phyloP scores from a whole-genome alignment of 2,329 filamentous ascomycete genomes.

The Mariannaea sp. region DNA sequence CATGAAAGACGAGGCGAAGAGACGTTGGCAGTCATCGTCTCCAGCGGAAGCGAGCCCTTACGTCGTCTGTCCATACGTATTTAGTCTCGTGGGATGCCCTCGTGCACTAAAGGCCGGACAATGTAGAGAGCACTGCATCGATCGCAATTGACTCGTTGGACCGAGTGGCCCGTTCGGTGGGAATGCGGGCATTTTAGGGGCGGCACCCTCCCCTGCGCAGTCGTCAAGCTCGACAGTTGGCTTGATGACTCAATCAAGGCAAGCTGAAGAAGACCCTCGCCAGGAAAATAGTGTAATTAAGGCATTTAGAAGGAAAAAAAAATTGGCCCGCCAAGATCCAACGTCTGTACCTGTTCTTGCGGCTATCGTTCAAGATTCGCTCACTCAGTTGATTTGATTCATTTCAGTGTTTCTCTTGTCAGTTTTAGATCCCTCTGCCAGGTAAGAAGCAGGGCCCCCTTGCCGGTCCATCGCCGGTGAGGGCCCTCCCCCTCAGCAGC shows the following conservation, averaged over 20 bases:
- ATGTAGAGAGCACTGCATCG: constrained; percentile 1
- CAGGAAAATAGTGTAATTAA: constrained; percentile 8
- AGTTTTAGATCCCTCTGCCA: not conserved
- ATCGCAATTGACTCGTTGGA: constrained; percentile 30
- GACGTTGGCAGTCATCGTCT: constrained; percentile 13
- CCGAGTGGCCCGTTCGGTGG: constrained; percentile 27
- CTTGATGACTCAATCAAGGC: not conserved
- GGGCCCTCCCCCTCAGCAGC: constrained; percentile 34
- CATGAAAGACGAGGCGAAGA: constrained; percentile 5
- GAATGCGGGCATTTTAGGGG: constrained; percentile 18
- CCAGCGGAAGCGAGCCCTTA: constrained; percentile 13
- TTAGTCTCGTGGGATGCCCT: constrained; percentile 39
- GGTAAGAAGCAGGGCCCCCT: not conserved
- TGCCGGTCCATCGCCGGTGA: constrained; percentile 2
- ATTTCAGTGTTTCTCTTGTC: constrained; percentile 3
- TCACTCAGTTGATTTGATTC: constrained; percentile 14
- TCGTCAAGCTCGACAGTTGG: constrained; percentile 24
- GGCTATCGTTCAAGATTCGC: constrained; percentile 6
- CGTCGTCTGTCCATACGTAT: constrained; percentile 30
- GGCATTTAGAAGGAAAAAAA: not conserved
- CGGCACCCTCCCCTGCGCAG: constrained; percentile 25
- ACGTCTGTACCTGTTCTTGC: constrained; percentile 2
- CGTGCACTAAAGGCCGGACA: constrained; percentile 29
- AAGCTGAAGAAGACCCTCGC: constrained; percentile 4
- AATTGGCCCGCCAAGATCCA: constrained; percentile 9